Evolutionary conservation across 306 rosid species (phyloP).

Genomic region (Gastrolobium bilobum): DNA sequence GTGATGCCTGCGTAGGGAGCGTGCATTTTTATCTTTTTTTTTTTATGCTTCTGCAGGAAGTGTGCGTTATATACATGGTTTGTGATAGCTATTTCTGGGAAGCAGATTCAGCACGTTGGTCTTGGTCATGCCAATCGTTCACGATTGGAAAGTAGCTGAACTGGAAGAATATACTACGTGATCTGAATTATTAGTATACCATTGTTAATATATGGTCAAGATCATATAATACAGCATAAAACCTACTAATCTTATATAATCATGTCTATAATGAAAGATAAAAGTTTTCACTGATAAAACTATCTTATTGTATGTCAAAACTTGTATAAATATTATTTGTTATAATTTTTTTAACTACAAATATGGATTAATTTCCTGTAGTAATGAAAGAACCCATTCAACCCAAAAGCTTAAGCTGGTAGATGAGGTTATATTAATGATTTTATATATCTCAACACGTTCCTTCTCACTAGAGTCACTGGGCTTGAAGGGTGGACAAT

Average conservation of each 20-base stretch:
- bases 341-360: not conserved
- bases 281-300: conserved; percentile 16
- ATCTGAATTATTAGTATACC: conserved; percentile 13
- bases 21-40: conserved; percentile 74
- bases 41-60: conserved; percentile 76
- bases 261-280: not conserved
- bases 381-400: too few species aligned
- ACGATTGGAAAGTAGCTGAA: conserved; percentile 48
- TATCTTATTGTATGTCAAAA: not conserved
- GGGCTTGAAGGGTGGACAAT: too few species aligned
- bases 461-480: too few species aligned
- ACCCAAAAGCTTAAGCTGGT: too few species aligned
- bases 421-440: too few species aligned
- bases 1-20: conserved; percentile 99
- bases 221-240: conserved; percentile 20
- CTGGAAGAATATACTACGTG: conserved; percentile 1
- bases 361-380: not conserved
- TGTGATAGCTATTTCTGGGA: conserved; percentile 52
- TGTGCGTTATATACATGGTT: conserved; percentile 45
- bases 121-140: conserved; percentile 46
- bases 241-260: conserved; percentile 10
- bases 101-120: conserved; percentile 53
- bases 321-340: not conserved
- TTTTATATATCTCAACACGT: too few species aligned
- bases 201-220: not conserved